A percentile compares a stretch with the other conserved stretches of the same genome.
phyloP scores from a whole-genome alignment of 176 grass and related monocot species.

The Zoysia japonica region DNA sequence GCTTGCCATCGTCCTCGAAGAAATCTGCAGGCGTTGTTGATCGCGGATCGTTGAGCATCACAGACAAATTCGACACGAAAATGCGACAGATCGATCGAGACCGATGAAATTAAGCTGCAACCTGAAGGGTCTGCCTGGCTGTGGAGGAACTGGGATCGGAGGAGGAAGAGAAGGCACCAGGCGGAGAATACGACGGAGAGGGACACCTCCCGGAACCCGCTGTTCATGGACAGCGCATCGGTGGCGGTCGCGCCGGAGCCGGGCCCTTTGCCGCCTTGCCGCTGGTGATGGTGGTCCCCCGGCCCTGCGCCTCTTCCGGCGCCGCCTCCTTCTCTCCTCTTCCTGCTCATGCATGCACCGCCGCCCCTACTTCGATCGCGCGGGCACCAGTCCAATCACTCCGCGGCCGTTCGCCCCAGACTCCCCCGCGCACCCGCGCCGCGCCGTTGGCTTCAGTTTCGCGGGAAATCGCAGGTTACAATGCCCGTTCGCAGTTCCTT shows the following conservation, averaged over 20 bases:
- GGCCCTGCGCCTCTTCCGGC: constrained; percentile 34
- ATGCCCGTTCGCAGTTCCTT: background rate
- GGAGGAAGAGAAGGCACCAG: constrained; percentile 75
- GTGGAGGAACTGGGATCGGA: constrained; percentile 53
- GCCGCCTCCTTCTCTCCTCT: constrained; percentile 56
- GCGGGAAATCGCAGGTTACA: background rate
- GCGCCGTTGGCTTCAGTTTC: background rate
- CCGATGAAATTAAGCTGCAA: background rate
- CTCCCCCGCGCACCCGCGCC: background rate
- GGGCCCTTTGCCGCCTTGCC: background rate
- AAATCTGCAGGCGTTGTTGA: constrained; percentile 31
- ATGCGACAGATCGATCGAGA: background rate
- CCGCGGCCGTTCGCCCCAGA: background rate
- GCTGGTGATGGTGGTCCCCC: background rate
- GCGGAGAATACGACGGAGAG: constrained; percentile 66
- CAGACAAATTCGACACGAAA: background rate
- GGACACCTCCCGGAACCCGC: constrained; percentile 67
- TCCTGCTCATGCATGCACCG: constrained; percentile 59
- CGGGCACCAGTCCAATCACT: background rate
- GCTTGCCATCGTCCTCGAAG: constrained; percentile 33
- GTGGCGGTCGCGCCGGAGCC: background rate
- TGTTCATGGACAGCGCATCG: constrained; percentile 60
- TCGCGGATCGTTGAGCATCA: background rate
- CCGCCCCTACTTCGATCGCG: background rate
- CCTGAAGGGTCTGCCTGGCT: constrained; percentile 47